phyloP scores from a whole-genome alignment of 805 yeast species.

The Myxozyma kluyveri region DNA sequence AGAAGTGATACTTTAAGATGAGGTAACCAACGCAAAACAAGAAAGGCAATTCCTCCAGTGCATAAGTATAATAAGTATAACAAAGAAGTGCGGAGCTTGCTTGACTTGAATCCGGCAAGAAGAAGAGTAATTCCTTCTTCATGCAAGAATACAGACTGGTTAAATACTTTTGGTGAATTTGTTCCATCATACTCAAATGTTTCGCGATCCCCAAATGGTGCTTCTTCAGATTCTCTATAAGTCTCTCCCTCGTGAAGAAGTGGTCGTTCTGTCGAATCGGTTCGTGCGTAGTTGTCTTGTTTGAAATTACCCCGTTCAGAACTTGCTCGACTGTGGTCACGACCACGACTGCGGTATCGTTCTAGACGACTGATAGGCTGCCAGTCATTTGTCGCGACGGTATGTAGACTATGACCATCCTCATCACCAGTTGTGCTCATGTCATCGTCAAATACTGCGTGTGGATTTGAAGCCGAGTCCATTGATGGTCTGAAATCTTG shows the following conservation, averaged over 20 bases:
- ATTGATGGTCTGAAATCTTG: slow-evolving; percentile 40
- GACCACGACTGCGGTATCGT: not conserved
- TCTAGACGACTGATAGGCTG: not conserved
- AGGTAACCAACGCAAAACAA: slow-evolving; percentile 84
- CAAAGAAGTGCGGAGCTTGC: slow-evolving; percentile 44
- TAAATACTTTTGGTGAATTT: slow-evolving; percentile 6
- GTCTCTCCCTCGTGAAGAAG: not conserved
- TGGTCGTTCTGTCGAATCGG: slow-evolving; percentile 5
- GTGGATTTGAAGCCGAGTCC: slow-evolving; percentile 12
- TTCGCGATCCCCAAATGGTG: slow-evolving; percentile 5
- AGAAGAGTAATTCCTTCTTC: slow-evolving; percentile 95
- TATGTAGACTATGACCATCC: slow-evolving; percentile 25
- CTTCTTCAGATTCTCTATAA: slow-evolving; percentile 1
- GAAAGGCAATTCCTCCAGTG: slow-evolving; percentile 70
- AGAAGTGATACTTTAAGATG: slow-evolving; percentile 61
- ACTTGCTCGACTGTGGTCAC: no score
- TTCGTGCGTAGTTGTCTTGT: not conserved
- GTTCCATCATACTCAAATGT: not conserved
- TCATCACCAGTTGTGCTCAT: slow-evolving; percentile 4
- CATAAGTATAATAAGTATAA: slow-evolving; percentile 55
- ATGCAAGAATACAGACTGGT: slow-evolving; percentile 84
- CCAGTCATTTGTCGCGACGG: slow-evolving; percentile 9
- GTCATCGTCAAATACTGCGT: slow-evolving; percentile 14
- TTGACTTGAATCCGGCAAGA: slow-evolving; percentile 80
- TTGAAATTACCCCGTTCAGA: no score